Conservation (phyloP, 768 basidiomycete genomes). For the Rhodotorula graminis region DNA sequence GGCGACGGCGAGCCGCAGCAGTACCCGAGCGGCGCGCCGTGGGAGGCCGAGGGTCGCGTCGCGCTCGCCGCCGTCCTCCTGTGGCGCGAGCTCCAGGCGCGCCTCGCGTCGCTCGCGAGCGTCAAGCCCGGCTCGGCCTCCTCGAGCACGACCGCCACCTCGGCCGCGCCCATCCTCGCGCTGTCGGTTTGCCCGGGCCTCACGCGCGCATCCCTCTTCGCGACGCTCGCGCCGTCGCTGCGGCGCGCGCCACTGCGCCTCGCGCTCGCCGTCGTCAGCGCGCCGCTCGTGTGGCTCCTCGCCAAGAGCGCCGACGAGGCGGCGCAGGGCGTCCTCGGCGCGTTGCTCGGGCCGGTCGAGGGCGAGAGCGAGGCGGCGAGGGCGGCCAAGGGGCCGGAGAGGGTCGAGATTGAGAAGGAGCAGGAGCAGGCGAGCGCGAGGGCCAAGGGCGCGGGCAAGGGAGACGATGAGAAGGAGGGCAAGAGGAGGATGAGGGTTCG, state of each 20-base stretch:
- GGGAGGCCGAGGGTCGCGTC: slow-evolving; percentile 57
- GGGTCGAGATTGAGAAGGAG: not conserved
- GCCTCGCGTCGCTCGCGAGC: slow-evolving; percentile 68
- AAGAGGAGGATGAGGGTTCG: slow-evolving; percentile 11
- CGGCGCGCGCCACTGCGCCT: slow-evolving; percentile 11
- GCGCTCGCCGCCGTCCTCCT: slow-evolving; percentile 59
- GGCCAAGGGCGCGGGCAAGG: not conserved
- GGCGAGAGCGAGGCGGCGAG: not conserved
- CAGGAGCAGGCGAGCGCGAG: not conserved
- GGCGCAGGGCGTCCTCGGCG: slow-evolving; percentile 17
- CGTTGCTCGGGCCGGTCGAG: slow-evolving; percentile 13
- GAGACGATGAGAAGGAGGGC: not conserved
- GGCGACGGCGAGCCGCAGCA: not conserved
- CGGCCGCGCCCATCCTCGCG: slow-evolving; percentile 65
- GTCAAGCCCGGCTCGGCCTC: slow-evolving; percentile 59
- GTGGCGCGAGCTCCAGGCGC: slow-evolving; percentile 73
- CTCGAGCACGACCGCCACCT: slow-evolving; percentile 8
- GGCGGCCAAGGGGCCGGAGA: not conserved
- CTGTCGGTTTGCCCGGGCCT: slow-evolving; percentile 72
- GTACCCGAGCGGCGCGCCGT: slow-evolving; percentile 50
- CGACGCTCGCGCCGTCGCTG: slow-evolving; percentile 14
- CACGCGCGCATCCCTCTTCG: slow-evolving; percentile 52
- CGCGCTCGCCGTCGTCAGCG: slow-evolving; percentile 10
- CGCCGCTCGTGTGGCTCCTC: slow-evolving; percentile 35
- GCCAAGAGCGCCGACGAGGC: slow-evolving; percentile 33